Evolutionary conservation across 2,329 filamentous ascomycete genomes (phyloP).

Genomic region (Colletotrichum simmondsii): DNA sequence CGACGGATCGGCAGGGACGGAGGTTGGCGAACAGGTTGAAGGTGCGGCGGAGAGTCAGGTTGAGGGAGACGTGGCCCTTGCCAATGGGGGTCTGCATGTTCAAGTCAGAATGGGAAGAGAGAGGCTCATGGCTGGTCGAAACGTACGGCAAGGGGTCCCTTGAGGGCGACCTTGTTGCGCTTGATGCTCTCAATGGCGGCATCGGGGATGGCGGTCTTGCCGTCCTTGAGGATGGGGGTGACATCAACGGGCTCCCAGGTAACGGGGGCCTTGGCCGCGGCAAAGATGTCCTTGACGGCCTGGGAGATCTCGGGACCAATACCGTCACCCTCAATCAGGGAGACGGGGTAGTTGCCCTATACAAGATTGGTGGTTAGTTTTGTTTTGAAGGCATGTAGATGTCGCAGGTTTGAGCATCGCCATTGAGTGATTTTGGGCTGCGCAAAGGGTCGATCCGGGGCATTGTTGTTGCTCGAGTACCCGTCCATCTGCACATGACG

Average conservation of each 20-base stretch:
- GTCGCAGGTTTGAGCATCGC: conserved; percentile 2
- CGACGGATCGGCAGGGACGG: conserved; percentile 95
- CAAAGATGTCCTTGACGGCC: conserved; percentile 99
- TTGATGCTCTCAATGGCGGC: conserved; percentile 93
- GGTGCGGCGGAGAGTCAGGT: conserved; percentile 96
- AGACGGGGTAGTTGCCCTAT: conserved; percentile 94
- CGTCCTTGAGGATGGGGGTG: conserved; percentile 91
- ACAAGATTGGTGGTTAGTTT: conserved; percentile 32
- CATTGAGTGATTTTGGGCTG: conserved; percentile 53
- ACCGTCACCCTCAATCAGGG: conserved; percentile 98
- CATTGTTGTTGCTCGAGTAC: conserved; percentile 26
- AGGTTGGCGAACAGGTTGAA: conserved; percentile 99
- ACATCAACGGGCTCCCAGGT: conserved; percentile 98
- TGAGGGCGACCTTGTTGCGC: conserved; percentile 96
- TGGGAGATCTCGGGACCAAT: conserved; percentile 98
- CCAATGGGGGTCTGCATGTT: conserved; percentile 63
- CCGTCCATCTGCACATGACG: not conserved
- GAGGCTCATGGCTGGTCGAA: conserved; percentile 35
- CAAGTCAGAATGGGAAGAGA: conserved; percentile 7
- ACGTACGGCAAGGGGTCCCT: conserved; percentile 94
- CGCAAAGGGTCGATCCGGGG: conserved; percentile 6
- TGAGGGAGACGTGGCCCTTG: conserved; percentile 99
- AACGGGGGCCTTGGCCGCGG: conserved; percentile 92
- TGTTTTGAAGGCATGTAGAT: not conserved
- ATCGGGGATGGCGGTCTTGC: conserved; percentile 94